These are phyloP conservation scores for Hemerocallis citrina DNA, from an alignment of 106 monocot species.

Conservation along the genomic window DNA sequence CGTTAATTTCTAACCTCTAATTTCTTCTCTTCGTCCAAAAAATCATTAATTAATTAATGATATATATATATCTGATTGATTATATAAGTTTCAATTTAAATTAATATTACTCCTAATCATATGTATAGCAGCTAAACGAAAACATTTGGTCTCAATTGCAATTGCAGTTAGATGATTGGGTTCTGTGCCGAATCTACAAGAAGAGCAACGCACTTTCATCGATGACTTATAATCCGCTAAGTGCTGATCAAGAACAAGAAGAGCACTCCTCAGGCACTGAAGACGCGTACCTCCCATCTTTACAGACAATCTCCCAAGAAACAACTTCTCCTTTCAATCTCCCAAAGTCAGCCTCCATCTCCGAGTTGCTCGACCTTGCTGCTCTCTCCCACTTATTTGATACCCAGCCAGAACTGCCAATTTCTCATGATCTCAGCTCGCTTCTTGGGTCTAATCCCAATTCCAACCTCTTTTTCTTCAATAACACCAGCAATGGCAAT, in stretches of 20 bases:
- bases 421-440: neutral
- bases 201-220: slow-evolving; percentile 33
- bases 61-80: too few relatives aligned
- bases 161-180: slow-evolving; percentile 55
- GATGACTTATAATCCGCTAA: slow-evolving; percentile 12
- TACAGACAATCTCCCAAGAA: neutral
- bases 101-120: too few relatives aligned
- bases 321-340: slow-evolving; percentile 13
- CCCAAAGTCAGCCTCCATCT: slow-evolving; percentile 27
- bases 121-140: too few relatives aligned
- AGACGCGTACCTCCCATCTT: slow-evolving; percentile 11
- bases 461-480: neutral
- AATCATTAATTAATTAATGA: too few relatives aligned
- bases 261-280: slow-evolving; percentile 19
- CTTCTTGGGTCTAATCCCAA: neutral
- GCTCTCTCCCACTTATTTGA: slow-evolving; percentile 30
- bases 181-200: slow-evolving; percentile 70
- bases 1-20: neutral
- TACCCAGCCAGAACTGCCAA: slow-evolving; percentile 16
- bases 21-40: too few relatives aligned
- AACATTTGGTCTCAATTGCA: too few relatives aligned
- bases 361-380: slow-evolving; percentile 31
- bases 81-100: too few relatives aligned
- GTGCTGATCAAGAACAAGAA: slow-evolving; percentile 41
- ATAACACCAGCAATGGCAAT: neutral